Percentiles rank a stretch among this genome's conserved stretches.
Evolutionary conservation across 352 stramenopile genomes (phyloP).

Genomic region (Phytopythium litorale): DNA sequence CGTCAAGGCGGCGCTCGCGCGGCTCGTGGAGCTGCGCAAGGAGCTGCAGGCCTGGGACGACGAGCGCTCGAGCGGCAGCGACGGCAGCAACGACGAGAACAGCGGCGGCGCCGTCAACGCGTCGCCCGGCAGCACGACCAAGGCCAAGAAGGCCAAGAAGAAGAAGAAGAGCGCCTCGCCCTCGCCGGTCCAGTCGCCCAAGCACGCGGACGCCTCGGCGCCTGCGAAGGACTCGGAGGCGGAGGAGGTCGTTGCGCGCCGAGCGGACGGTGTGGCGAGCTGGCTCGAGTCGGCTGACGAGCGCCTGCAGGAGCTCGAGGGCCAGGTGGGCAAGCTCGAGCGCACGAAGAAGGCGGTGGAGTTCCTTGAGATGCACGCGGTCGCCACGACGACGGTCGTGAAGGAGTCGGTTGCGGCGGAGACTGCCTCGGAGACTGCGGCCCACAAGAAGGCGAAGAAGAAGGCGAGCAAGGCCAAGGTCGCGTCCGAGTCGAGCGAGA

Average conservation of each 20-base stretch:
- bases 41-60: slow-evolving; percentile 55
- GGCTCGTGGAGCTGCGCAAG: slow-evolving; percentile 62
- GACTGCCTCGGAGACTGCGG: slow-evolving; percentile 4
- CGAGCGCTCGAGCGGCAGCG: slow-evolving; percentile 13
- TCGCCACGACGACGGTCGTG: neutral
- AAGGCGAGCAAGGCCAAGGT: slow-evolving; percentile 14
- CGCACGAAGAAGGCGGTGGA: slow-evolving; percentile 30
- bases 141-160: slow-evolving; percentile 19
- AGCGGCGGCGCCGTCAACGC: neutral
- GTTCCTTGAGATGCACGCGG: slow-evolving; percentile 21
- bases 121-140: neutral
- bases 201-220: neutral
- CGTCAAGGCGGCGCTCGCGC: slow-evolving; percentile 51
- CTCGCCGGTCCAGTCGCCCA: slow-evolving; percentile 1
- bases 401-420: neutral
- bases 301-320: slow-evolving; percentile 25
- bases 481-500: slow-evolving; percentile 1
- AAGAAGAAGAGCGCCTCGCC: slow-evolving; percentile 10
- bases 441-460: slow-evolving; percentile 10
- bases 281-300: slow-evolving; percentile 13
- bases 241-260: slow-evolving; percentile 7
- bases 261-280: slow-evolving; percentile 7
- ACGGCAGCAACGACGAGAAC: slow-evolving; percentile 15
- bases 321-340: slow-evolving; percentile 27
- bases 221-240: neutral